Percentiles rank a stretch among this genome's conserved stretches.
phyloP scores from a whole-genome alignment of 345 rosid genomes.

The Mercurialis annua region DNA sequence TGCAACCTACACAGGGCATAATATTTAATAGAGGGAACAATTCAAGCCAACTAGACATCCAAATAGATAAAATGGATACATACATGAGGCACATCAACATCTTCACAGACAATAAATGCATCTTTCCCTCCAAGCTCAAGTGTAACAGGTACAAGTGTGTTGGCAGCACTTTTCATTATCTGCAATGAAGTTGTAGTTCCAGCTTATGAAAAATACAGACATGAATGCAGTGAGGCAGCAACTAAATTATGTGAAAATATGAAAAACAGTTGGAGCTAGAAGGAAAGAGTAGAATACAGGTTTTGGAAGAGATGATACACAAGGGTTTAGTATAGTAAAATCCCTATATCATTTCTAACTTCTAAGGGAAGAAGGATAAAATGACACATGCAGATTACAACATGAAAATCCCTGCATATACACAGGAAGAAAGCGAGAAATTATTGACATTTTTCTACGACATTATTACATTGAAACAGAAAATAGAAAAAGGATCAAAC shows the following conservation, averaged over 20 bases:
- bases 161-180: slow-evolving; percentile 92
- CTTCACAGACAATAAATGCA: slow-evolving; percentile 90
- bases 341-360: background rate
- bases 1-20: slow-evolving; percentile 61
- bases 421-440: background rate
- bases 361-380: background rate
- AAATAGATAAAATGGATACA: slow-evolving; percentile 16
- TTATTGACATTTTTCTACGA: background rate
- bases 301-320: background rate
- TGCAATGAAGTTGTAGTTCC: slow-evolving; percentile 37
- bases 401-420: background rate
- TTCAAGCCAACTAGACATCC: slow-evolving; percentile 11
- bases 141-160: slow-evolving; percentile 75
- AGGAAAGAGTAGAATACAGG: background rate
- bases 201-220: slow-evolving; percentile 15
- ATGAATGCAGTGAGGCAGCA: background rate
- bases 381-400: background rate
- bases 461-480: background rate
- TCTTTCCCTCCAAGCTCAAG: slow-evolving; percentile 99
- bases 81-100: slow-evolving; percentile 79
- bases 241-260: background rate
- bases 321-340: background rate
- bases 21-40: slow-evolving; percentile 9
- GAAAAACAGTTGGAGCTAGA: background rate
- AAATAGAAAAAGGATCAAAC: background rate